Base-by-base conservation (phyloP, 164 flowering plant species). In the Berberis thunbergii region DNA sequence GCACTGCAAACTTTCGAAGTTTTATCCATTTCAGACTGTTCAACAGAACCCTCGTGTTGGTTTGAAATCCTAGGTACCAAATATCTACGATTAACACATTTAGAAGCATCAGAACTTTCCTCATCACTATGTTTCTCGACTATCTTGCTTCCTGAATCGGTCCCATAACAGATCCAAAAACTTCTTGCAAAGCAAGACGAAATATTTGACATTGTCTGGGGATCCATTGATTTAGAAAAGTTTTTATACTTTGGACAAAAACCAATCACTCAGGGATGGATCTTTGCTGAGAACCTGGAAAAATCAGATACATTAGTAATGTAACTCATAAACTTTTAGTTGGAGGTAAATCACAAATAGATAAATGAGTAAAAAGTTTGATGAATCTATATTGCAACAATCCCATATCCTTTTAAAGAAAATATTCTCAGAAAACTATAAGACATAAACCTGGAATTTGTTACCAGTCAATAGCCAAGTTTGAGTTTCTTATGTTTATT, bases 221-320 rank as follows among this genome's bases (percentile, higher is more conserved):
- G 69, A 66, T 79, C 59, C 12, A 76, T 76, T 49, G 82, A 77
- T 60, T 76, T 73, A 41, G 69, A 55, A 38, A 89, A 68, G 63
- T 76, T 84, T 71, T 76, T 82, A 70, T 76, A 85, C 68, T 77
- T 85, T 13, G 76, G n/a, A 64, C 46, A 77, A 64, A 13, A 88
- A 61, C 97, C 88, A 91, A 38, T 70, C 76, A 67, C 72, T 79
- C 72, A 95, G 58, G n/a, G 92, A 81, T 43, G 75, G 79, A 73
- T 85, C 76, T 72, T 76, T 85, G 41, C 49, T 61, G 64, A 95
- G 75, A 65, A 74, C 86, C 99, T 94, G 81, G 69, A 83, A 43
- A 50, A 42, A 42, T 45, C 40, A 67, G 41, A 45, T 45, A 52
- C n/a, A 10, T 12, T 52, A 52, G 12, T 2, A 11, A 0, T 26